These are phyloP conservation scores for Arthrobotrys sinensis DNA, from an alignment of 2,329 filamentous ascomycete species.

Conservation along the genomic window DNA sequence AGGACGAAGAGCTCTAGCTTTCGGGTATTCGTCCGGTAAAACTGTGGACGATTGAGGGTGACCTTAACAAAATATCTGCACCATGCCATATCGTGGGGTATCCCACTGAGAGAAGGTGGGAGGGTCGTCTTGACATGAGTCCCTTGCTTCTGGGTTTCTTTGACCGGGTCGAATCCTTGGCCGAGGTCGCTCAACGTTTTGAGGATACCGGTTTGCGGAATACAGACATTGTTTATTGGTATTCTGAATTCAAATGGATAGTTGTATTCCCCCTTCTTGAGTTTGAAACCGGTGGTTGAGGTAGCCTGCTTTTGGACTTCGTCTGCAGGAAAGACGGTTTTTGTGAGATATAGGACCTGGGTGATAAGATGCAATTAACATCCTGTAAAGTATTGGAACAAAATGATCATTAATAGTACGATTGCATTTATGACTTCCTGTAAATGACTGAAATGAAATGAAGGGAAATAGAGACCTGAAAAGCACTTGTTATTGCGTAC, in stretches of 20 bases:
- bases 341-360: conserved; percentile 82
- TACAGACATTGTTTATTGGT: conserved; percentile 68
- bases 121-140: conserved; percentile 86
- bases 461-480: no score
- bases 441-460: conserved; percentile 66
- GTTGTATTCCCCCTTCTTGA: conserved; percentile 79
- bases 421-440: background rate
- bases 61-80: conserved; percentile 95
- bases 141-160: conserved; percentile 67
- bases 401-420: background rate
- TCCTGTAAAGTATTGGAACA: background rate
- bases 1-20: conserved; percentile 72
- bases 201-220: conserved; percentile 59
- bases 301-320: conserved; percentile 65
- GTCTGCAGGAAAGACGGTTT: conserved; percentile 79
- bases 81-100: conserved; percentile 80
- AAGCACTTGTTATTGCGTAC: conserved; percentile 47
- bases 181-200: conserved; percentile 67
- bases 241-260: conserved; percentile 86
- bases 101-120: conserved; percentile 89
- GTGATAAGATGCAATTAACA: background rate
- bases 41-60: conserved; percentile 77
- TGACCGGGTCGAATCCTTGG: conserved; percentile 69
- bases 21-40: conserved; percentile 63
- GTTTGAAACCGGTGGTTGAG: conserved; percentile 70